These are phyloP conservation scores for Leishmania tropica DNA, from an alignment of 208 protist genomes.

Conservation along the genomic window DNA sequence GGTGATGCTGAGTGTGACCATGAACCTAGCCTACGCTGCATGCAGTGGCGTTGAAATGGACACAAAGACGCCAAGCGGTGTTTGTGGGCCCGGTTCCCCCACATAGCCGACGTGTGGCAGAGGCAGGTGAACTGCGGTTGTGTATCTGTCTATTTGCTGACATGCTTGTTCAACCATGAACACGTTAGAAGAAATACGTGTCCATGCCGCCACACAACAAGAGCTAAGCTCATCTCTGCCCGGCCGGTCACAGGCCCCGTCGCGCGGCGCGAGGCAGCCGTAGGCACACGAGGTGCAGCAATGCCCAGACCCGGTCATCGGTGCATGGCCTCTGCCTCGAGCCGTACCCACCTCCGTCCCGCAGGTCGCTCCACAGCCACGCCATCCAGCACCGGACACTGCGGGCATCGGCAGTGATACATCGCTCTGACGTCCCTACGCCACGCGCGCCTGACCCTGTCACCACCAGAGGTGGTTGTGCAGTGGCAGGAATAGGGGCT, in stretches of 20 bases:
- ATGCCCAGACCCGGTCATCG: not conserved
- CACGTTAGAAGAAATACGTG: not conserved
- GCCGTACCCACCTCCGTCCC: not conserved
- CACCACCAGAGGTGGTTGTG: not conserved
- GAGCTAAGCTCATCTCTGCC: not conserved
- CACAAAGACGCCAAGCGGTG: not conserved
- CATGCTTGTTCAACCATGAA: not conserved
- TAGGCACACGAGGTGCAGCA: not conserved
- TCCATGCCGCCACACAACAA: not conserved
- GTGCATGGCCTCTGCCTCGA: not conserved
- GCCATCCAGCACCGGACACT: not conserved
- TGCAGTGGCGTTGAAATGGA: not conserved
- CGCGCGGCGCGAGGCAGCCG: not conserved
- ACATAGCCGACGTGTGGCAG: not conserved
- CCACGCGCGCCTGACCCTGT: not conserved
- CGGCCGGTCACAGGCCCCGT: not conserved
- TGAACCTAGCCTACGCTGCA: not conserved
- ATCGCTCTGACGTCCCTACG: not conserved
- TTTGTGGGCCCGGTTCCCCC: not conserved
- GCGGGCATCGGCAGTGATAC: not conserved
- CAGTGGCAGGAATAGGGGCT: slow-evolving; percentile 1
- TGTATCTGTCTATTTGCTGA: not conserved
- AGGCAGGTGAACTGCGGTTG: not conserved
- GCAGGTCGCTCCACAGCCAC: not conserved
- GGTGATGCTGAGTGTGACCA: not conserved